Conservation (phyloP, 2,329 filamentous ascomycete species). For the Fusarium sp. region DNA sequence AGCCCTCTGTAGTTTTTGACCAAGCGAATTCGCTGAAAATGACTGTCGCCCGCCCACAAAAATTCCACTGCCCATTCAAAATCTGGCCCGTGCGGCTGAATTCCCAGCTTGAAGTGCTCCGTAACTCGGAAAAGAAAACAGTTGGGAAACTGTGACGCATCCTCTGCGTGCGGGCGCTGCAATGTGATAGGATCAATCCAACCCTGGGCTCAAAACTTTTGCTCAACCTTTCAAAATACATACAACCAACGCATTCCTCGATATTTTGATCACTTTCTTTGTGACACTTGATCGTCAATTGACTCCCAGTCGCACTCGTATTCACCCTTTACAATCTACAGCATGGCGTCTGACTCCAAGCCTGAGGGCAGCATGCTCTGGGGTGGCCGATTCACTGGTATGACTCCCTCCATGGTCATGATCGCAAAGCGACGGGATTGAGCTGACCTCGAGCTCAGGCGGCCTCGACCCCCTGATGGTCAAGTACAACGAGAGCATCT, state of each 20-base stretch:
- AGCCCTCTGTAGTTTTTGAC: neutral
- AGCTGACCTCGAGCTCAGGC: constrained; percentile 37
- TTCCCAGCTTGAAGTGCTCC: neutral
- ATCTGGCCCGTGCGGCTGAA: neutral
- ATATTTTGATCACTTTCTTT: neutral
- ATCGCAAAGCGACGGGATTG: neutral
- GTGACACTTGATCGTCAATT: constrained; percentile 1
- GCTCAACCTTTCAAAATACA: constrained; percentile 7
- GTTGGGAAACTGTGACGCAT: constrained; percentile 7
- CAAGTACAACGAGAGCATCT: constrained; percentile 84
- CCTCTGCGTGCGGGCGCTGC: neutral
- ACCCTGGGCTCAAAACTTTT: constrained; percentile 4
- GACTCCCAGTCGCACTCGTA: neutral
- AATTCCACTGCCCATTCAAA: neutral
- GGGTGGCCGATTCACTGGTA: constrained; percentile 63
- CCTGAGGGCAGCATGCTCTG: constrained; percentile 52
- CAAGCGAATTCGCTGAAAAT: neutral
- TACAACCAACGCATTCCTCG: constrained; percentile 6
- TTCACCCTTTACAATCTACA: neutral
- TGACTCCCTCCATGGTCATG: constrained; percentile 17
- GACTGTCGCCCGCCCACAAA: neutral
- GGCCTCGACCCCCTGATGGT: constrained; percentile 88
- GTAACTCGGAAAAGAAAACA: constrained; percentile 2
- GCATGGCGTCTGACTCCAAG: constrained; percentile 47
- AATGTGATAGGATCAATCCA: constrained; percentile 6